A percentile compares a stretch with the other conserved stretches of the same genome.
These are phyloP conservation scores for Solanum chilense DNA, from an alignment of 257 asterid species.

Conservation along the genomic window DNA sequence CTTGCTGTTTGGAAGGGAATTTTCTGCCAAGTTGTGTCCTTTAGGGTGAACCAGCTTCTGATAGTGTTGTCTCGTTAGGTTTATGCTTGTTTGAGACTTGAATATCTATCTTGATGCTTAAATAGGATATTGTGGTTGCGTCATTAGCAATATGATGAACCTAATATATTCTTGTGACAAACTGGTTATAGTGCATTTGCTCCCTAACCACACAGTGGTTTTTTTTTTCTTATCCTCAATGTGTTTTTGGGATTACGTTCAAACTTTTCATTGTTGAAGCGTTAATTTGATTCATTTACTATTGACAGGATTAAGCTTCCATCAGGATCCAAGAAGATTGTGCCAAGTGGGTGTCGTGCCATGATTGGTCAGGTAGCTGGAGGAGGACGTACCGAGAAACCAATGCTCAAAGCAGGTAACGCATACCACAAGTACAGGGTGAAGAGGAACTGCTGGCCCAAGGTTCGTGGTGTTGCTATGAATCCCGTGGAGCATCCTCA, in stretches of 20 bases:
- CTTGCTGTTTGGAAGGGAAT: not conserved
- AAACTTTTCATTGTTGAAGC: not conserved
- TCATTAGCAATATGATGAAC: not conserved
- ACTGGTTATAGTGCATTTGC: not conserved
- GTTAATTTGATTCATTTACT: not conserved
- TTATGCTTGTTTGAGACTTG: not conserved
- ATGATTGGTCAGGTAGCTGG: constrained; percentile 87
- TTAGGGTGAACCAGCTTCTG: not conserved
- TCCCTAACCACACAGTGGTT: not conserved
- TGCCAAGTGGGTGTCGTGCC: constrained; percentile 73
- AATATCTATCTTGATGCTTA: not conserved
- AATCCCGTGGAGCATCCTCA: constrained; percentile 81
- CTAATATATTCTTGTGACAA: not conserved
- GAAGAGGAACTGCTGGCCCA: constrained; percentile 74
- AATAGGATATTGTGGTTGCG: not conserved
- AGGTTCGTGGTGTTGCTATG: constrained; percentile 93
- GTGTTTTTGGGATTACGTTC: not conserved
- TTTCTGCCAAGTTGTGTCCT: not conserved
- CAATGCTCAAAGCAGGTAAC: constrained; percentile 64
- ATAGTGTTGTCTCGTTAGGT: not conserved
- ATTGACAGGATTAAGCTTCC: constrained; percentile 57
- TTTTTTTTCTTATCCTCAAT: not conserved
- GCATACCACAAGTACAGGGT: constrained; percentile 71
- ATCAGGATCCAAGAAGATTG: constrained; percentile 72
- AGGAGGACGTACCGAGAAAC: constrained; percentile 81